Conservation (phyloP, 1,284 basidiomycete species). For the Pseudozyma flocculosa region DNA sequence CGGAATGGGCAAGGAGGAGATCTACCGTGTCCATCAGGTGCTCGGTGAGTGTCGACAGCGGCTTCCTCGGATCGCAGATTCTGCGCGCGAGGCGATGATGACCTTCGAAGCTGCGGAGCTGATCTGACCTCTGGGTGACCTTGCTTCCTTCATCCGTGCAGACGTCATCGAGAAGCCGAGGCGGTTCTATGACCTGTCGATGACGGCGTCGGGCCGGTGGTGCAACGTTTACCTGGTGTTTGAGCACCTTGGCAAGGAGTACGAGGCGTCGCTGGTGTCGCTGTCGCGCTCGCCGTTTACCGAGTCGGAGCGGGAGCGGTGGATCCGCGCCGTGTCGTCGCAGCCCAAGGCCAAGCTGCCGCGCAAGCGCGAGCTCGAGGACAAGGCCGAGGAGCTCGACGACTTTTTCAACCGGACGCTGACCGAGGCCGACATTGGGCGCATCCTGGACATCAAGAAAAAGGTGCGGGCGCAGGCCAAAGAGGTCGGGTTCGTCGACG, state of each 20-base stretch:
- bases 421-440: conserved; percentile 43
- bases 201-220: conserved; percentile 30
- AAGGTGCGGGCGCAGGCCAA: conserved; percentile 17
- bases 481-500: conserved; percentile 16
- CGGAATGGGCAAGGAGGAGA: conserved; percentile 64
- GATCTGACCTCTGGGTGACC: too few species aligned
- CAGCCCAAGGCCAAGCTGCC: conserved; percentile 18
- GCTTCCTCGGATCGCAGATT: too few species aligned
- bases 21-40: conserved; percentile 82
- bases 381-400: conserved; percentile 40
- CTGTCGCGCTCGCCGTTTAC: conserved; percentile 27
- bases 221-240: conserved; percentile 42
- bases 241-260: conserved; percentile 31
- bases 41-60: conserved; percentile 70
- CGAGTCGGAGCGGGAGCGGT: conserved; percentile 41
- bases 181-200: conserved; percentile 75
- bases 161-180: conserved; percentile 64
- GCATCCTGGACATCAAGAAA: conserved; percentile 39
- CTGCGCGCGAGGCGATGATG: too few species aligned
- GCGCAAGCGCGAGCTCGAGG: conserved; percentile 9
- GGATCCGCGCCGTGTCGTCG: conserved; percentile 18
- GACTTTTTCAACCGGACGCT: conserved; percentile 32
- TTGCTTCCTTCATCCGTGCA: too few species aligned
- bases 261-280: conserved; percentile 27
- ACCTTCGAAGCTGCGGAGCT: too few species aligned